Evolutionary conservation across 176 grass and related monocot genomes (phyloP), one percentile per base, ranked within the genome.

Genomic region (Canna indica): DNA sequence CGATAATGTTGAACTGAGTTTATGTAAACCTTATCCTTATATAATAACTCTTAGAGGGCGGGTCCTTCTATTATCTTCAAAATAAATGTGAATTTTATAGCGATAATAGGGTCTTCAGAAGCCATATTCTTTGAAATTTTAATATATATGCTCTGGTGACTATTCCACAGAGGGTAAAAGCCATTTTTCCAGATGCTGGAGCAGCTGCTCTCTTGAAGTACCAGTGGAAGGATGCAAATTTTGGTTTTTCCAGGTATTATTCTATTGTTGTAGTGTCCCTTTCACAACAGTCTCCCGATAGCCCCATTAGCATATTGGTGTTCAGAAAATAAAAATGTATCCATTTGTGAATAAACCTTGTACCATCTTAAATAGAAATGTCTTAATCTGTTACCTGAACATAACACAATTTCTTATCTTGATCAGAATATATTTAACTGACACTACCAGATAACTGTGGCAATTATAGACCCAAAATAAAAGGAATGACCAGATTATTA

Each of bases 171-270:
- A 90, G 76, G 87, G 86, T 93, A 68, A 93, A 87, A 24, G 94
- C 89, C 34, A 88, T 99, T 79, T 99, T 99, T 74, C 94, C 86
- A 46, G 86, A 99, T 38, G 86, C 94, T 32, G 94, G 94, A 69
- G 86, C 80, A 77, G 89, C 89, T 71, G 89, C 94, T 84, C 82
- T 99, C 78, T 82, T 99, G 25, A 93, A 90, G 60, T 83, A 93
- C 69, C 84, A 88, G 41, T 99, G 89, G 94, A 81, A 80, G 79
- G 88, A 99, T 74, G 84, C 82, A 65, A 76, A 85, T 0, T 99
- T 99, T 76, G 83, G 91, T 36, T 93, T 83, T 71, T 71, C 86
- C 63, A 99, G 89, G 94, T 93, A 88, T 35, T 70, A 39, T 39
- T 66, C 34, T 38, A 18, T 22, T 66, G 20, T n/a, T 10, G 17